Evolutionary conservation across 345 rosid genomes (phyloP), one percentile per base, ranked within the genome.

Genomic region (Mercurialis annua): DNA sequence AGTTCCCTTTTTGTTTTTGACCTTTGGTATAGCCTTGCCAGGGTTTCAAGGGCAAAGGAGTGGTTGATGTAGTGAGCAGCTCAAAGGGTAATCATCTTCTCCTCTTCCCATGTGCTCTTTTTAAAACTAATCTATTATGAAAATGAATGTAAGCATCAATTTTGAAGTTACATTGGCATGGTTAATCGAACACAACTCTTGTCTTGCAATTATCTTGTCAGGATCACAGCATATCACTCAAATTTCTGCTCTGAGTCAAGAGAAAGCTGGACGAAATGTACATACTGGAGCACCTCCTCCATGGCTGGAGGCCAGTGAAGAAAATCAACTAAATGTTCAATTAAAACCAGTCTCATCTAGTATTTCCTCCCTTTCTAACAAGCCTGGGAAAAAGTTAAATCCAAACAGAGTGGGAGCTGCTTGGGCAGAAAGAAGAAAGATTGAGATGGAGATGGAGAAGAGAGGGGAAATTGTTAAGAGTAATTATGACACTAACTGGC

Each of bases 371-470:
- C 62, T 55, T 33, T 77, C 81, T 47, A 80, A 58, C 59, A 79
- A 73, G 44, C 70, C 81, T 11, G 74, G 72, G 65, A 94, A 91
- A 73, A 86, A 86, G 70, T 76, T 92, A 82, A 86, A 94, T 64
- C 97, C 93, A 27, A 87, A 89, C 55, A 84, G 97, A 70, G 96
- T 92, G 26, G 98, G 99, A 8, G 97, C 96, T 73, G 97, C 93
- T 16, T 94, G 96, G 97, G 97, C 98, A 65, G 97, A 94, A 70
- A 88, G 70, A 81, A 85, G 96, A 80, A 86, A 91, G 83, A 75
- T 83, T 49, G 99, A 91, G 82, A 70, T 91, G 73, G 95, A 91
- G 74, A 87, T 75, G 91, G 97, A 90, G 86, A 80, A 78, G 77
- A 86, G 79, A 78, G 96, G 98, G 62, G 90, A 78, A 62, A 69